Evolutionary conservation across 441 rosid genomes (phyloP).

Genomic region (Sinapis alba): DNA sequence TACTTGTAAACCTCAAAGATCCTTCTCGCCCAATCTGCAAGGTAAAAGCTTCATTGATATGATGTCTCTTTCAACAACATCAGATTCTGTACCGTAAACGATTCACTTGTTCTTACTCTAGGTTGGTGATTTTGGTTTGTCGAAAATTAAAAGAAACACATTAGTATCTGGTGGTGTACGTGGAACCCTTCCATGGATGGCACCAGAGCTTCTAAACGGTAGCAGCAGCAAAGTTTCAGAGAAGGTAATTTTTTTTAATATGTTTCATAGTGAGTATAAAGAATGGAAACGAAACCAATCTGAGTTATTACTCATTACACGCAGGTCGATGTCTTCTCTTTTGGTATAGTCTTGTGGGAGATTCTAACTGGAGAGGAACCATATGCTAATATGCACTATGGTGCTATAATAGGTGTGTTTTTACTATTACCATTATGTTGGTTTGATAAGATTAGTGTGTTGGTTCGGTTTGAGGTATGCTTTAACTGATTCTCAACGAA

Average conservation of each 20-base stretch:
- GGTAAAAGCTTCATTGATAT: conserved; percentile 38
- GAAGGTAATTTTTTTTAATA: conserved; percentile 57
- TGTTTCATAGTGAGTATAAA: background rate
- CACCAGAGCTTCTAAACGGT: conserved; percentile 70
- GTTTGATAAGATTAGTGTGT: background rate
- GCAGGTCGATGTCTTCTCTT: conserved; percentile 82
- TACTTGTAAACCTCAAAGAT: conserved; percentile 73
- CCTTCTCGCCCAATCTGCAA: conserved; percentile 75
- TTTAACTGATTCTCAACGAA: background rate
- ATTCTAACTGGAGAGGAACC: conserved; percentile 81
- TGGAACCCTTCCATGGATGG: conserved; percentile 82
- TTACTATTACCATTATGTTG: background rate
- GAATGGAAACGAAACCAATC: conserved; percentile 1
- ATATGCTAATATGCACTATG: conserved; percentile 79
- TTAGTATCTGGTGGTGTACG: conserved; percentile 74
- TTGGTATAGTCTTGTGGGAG: conserved; percentile 83
- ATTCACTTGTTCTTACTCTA: conserved; percentile 19
- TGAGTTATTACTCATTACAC: conserved; percentile 1
- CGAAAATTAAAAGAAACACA: conserved; percentile 63
- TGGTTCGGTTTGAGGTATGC: conserved; percentile 9
- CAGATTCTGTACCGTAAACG: background rate
- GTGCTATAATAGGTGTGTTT: conserved; percentile 72
- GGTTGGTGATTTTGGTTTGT: conserved; percentile 75
- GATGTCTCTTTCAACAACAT: conserved; percentile 5
- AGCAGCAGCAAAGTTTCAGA: conserved; percentile 73